Base-by-base conservation (phyloP, 2,329 filamentous ascomycete genomes). In the Fusarium circinatum region DNA sequence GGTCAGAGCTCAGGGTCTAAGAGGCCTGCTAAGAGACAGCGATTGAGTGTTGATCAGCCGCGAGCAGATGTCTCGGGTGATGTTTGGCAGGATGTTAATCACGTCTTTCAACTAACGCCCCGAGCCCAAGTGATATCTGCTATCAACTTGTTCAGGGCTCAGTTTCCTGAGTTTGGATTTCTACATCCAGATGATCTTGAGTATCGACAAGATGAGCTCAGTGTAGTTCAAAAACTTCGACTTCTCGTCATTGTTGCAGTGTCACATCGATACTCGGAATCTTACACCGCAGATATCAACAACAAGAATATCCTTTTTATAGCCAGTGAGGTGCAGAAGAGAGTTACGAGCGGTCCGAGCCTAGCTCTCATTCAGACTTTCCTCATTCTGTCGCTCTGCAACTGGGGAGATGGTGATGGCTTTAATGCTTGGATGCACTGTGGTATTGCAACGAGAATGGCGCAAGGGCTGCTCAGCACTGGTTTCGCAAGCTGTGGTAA, bases 371-470 rank as follows among this genome's bases (percentile, higher is more conserved):
- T 78, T 3, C 75, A 78, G 13, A 70, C 75, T 0, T 76, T 75
- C 6, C 59, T 78, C 12, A 72, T 78, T 9, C 24, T 78, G 0
- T 74, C 76, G 0, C 51, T 78, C 1, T 78, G 75, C 32, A 75
- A 76, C 32, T 78, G 76, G 76, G 76, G 76, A 1, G 74, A 78
- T 3, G 75, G 76, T 0, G 75, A 78, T n/a, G 76, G 76, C 0
- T 78, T 78, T 36, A 78, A 66, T 24, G 76, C 76, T 1, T 78
- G 76, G 76, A 78, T 78, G 76, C 76, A 78, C 4, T 75, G 70
- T 0, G 76, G 76, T 1, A 76, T 78, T 26, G 76, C 76, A 2
- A 72, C 74, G 0, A 49, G 76, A 22, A 78, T 78, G 76, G 76
- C 75, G 2, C 76, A 78, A 20, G 76, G 76, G 0, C 22, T 78